Conservation (phyloP, 2,329 filamentous ascomycete species). For the Aspergillus fijiensis region DNA sequence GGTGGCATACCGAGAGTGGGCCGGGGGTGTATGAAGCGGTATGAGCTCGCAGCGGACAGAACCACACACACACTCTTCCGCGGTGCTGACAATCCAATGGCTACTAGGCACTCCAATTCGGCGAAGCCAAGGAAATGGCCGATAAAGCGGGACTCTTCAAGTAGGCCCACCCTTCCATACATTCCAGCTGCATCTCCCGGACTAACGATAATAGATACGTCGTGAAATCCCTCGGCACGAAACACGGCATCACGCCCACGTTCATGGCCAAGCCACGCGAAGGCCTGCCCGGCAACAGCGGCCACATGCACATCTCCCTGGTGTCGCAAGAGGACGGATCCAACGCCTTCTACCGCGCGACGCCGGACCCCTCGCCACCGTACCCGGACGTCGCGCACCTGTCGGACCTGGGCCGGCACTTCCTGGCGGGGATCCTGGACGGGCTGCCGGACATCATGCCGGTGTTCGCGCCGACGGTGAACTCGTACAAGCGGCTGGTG, state of each 20-base stretch:
- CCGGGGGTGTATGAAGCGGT: constrained; percentile 93
- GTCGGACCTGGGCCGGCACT: constrained; percentile 86
- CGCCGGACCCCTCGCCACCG: constrained; percentile 66
- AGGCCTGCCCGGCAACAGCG: constrained; percentile 88
- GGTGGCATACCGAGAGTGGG: constrained; percentile 93
- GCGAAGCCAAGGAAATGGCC: constrained; percentile 83
- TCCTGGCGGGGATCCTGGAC: constrained; percentile 84
- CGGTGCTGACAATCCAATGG: constrained; percentile 19
- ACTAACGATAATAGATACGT: constrained; percentile 57
- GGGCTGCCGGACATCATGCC: constrained; percentile 96
- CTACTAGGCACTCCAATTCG: constrained; percentile 73
- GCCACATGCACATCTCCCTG: constrained; percentile 92
- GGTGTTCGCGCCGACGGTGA: constrained; percentile 87
- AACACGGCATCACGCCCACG: constrained; percentile 88
- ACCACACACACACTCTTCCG: too few species aligned
- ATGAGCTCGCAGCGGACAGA: constrained; percentile 22
- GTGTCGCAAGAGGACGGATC: constrained; percentile 72
- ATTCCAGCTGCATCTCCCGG: neutral
- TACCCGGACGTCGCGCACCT: constrained; percentile 76
- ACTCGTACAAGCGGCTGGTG: constrained; percentile 96
- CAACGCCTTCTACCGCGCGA: constrained; percentile 78
- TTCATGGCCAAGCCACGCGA: constrained; percentile 98
- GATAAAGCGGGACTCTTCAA: constrained; percentile 93
- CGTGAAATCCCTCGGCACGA: constrained; percentile 82
- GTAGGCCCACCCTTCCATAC: constrained; percentile 36